Evolutionary conservation across 2,329 filamentous ascomycete species (phyloP), one percentile per base, ranked within the genome.

Genomic region (Calonectria pseudoreteaudii): DNA sequence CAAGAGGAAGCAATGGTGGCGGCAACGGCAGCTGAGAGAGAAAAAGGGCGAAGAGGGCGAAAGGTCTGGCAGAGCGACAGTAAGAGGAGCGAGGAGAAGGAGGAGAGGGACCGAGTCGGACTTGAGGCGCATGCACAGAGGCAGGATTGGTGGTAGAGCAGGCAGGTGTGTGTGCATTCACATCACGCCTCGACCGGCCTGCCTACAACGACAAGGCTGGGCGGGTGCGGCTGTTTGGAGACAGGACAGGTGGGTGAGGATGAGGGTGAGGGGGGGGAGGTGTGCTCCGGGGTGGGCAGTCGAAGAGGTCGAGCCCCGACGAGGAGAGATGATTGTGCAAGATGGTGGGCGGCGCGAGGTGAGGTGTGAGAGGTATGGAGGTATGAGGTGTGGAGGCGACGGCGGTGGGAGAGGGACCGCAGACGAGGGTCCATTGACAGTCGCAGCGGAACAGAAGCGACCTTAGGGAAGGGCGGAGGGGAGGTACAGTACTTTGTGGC

Each of bases 121-220:
- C 26, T 64, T 62, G 53, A 72, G 65, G 70, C 65, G 65, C 70
- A 72, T 72, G 70, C 65, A 58, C 64, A 64, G 20, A 60, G 56
- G 64, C 47, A 72, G 36, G 56, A 34, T 58, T 58, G 60, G 60
- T 41, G 58, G 60, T 30, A 58, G 20, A 47, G 44, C 44, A 23
- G 66, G 66, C 52, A 68, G 70, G 70, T 68, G 70, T 72, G 44
- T 47, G 66, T 66, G 66, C 66, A 69, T 72, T 72, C 71, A 69
- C 71, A 72, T 72, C 71, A 72, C 71, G 71, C 66, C 66, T 60
- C 60, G 58, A 49, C 56, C 53, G 49, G 47, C 47, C 36, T 58
- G 64, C 41, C 44, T 62, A 30, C 38, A 66, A 68, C 56, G 58
- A 70, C 66, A 66, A 70, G 71, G 60, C 71, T 67, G 44, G 56